phyloP scores from a whole-genome alignment of 1,284 basidiomycete genomes.

The Agroathelia rolfsii region DNA sequence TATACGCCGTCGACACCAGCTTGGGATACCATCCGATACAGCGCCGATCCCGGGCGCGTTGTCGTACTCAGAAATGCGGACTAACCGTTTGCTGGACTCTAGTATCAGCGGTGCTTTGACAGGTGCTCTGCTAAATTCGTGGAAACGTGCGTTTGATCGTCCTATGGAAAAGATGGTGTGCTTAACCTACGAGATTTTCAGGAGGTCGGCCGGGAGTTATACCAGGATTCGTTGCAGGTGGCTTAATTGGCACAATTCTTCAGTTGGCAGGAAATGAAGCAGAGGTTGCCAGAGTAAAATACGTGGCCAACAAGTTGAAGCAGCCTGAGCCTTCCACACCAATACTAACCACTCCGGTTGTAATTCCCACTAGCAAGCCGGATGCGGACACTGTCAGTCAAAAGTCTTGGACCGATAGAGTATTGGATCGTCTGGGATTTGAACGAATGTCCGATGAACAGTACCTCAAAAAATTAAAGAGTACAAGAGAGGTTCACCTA shows the following conservation, averaged over 20 bases:
- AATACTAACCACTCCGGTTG: slow-evolving; percentile 2
- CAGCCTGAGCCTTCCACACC: slow-evolving; percentile 7
- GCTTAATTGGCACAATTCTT: slow-evolving; percentile 41
- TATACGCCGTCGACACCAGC: too few relatives aligned
- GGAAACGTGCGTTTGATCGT: slow-evolving; percentile 28
- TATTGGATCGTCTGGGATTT: slow-evolving; percentile 39
- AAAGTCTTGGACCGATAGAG: slow-evolving; percentile 19
- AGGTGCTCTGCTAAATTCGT: slow-evolving; percentile 43
- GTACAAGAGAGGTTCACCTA: slow-evolving; percentile 39
- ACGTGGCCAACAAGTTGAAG: slow-evolving; percentile 32
- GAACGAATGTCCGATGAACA: slow-evolving; percentile 51
- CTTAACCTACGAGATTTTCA: too few relatives aligned
- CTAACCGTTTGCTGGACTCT: slow-evolving; percentile 49
- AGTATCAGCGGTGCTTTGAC: slow-evolving; percentile 52
- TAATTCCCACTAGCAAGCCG: too few relatives aligned
- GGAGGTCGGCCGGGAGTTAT: slow-evolving; percentile 32
- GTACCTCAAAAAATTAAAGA: slow-evolving; percentile 44
- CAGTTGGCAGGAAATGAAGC: slow-evolving; percentile 61
- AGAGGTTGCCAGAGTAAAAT: slow-evolving; percentile 44
- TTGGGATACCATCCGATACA: too few relatives aligned
- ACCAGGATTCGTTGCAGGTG: slow-evolving; percentile 46
- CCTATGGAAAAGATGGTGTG: background rate
- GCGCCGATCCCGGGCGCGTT: slow-evolving; percentile 10
- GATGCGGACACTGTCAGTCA: too few relatives aligned
- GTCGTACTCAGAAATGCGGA: slow-evolving; percentile 43